Conservation (phyloP, 2,329 filamentous ascomycete species). For the Penicillium sp. region DNA sequence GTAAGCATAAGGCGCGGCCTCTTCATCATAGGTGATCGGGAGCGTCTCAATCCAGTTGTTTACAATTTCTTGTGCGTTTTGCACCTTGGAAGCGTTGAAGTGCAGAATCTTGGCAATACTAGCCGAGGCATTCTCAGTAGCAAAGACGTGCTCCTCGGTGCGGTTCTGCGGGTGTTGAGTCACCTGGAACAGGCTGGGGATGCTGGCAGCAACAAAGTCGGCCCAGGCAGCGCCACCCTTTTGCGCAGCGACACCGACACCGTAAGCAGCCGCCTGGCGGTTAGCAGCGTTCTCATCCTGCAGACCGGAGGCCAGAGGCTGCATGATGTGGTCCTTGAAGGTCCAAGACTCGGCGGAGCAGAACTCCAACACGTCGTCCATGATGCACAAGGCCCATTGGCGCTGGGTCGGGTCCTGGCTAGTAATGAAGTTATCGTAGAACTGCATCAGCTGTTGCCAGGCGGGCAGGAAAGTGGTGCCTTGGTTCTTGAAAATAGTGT, state of each 20-base stretch:
- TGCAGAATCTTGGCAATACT: constrained; percentile 96
- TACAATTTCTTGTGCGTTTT: constrained; percentile 74
- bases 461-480: constrained; percentile 79
- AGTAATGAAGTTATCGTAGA: constrained; percentile 82
- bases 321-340: constrained; percentile 83
- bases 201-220: constrained; percentile 77
- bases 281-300: constrained; percentile 85
- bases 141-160: constrained; percentile 91
- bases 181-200: constrained; percentile 83
- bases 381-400: constrained; percentile 98
- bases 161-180: constrained; percentile 80
- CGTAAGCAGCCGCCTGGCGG: constrained; percentile 92
- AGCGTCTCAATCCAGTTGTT: constrained; percentile 88
- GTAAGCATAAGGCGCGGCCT: constrained; percentile 95
- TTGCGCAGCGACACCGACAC: constrained; percentile 92
- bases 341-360: constrained; percentile 86
- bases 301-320: constrained; percentile 84
- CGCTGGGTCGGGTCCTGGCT: constrained; percentile 85
- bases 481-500: constrained; percentile 98
- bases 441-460: constrained; percentile 83
- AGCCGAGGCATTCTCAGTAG: constrained; percentile 95
- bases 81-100: constrained; percentile 78
- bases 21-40: constrained; percentile 91
- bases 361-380: constrained; percentile 97
- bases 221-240: constrained; percentile 87